Evolutionary conservation across 257 asterid species (phyloP), one percentile per base, ranked within the genome.

Genomic region (Solanum gandarillasii): DNA sequence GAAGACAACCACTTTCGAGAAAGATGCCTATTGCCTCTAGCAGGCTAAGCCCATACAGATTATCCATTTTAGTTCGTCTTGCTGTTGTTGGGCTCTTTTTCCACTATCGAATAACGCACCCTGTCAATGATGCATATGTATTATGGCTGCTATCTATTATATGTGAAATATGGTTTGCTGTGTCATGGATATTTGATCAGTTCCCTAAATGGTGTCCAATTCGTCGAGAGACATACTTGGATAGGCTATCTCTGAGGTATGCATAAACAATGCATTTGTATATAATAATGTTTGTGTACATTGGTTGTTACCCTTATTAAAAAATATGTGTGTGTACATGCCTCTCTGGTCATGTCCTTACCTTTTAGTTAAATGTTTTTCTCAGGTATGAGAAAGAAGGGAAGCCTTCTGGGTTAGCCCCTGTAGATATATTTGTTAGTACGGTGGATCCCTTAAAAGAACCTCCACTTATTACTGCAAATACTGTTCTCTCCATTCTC

Each of bases 131-230:
- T 90, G 99, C 99, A 68, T 95, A 93, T 91, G 99, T 98, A 62
- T 88, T 97, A 89, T 97, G 99, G 99, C 92, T 97, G 38, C 94
- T 98, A 7, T 97, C 99, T 72, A 93, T 97, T 86, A 93, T 94
- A 89, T 97, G 98, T 86, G 98, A 97, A 94, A 97, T 97, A 88
- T 97, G 98, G 98, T 97, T 97, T 79, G 98, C 98, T 31, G 95
- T 94, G 60, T 95, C 99, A 29, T 97, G 98, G 98, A 93, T 97
- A 86, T 94, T 97, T 12, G 98, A 97, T 89, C 98, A 95, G 90
- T 93, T 97, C 29, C 99, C 99, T 5, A 96, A 96, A 86, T 96
- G 99, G 99, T 94, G 87, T 74, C 99, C 98, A 0, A 96, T 96
- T 83, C 92, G 87, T 86, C 97, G 98, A 62, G 99, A 96, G 93